Evolutionary conservation across 2,329 filamentous ascomycete genomes (phyloP).

Genomic region (Diaporthe australafricana): DNA sequence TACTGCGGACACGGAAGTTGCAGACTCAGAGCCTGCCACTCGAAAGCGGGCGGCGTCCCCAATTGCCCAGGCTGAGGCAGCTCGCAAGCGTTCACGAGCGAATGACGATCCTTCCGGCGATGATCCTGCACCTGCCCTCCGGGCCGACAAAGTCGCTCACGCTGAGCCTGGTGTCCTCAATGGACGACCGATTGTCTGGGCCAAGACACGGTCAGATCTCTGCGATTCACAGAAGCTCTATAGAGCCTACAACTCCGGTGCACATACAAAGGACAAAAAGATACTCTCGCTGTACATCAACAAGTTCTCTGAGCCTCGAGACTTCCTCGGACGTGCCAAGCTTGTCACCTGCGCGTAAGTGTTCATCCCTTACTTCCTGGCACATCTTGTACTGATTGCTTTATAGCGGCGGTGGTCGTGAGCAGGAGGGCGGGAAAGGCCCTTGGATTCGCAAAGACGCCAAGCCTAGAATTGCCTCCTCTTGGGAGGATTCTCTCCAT

Average conservation of each 20-base stretch:
- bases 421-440: constrained; percentile 4
- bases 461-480: not conserved
- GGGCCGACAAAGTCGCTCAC: not conserved
- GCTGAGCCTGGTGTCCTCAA: not conserved
- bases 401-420: constrained; percentile 64
- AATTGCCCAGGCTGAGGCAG: not conserved
- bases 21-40: no score
- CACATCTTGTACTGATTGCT: not conserved
- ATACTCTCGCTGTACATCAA: constrained; percentile 71
- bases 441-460: not conserved
- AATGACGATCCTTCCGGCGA: not conserved
- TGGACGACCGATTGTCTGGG: constrained; percentile 63
- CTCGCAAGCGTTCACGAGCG: not conserved
- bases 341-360: constrained; percentile 73
- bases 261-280: constrained; percentile 62
- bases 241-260: constrained; percentile 68
- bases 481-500: not conserved
- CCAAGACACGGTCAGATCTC: constrained; percentile 67
- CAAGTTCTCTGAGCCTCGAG: constrained; percentile 61
- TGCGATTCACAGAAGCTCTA: constrained; percentile 75
- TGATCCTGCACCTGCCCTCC: not conserved
- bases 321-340: constrained; percentile 70
- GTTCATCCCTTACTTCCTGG: not conserved
- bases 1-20: no score
- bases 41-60: not conserved